Evolutionary conservation across 805 yeast genomes (phyloP).

Genomic region (Wickerhamia fluorescens): DNA sequence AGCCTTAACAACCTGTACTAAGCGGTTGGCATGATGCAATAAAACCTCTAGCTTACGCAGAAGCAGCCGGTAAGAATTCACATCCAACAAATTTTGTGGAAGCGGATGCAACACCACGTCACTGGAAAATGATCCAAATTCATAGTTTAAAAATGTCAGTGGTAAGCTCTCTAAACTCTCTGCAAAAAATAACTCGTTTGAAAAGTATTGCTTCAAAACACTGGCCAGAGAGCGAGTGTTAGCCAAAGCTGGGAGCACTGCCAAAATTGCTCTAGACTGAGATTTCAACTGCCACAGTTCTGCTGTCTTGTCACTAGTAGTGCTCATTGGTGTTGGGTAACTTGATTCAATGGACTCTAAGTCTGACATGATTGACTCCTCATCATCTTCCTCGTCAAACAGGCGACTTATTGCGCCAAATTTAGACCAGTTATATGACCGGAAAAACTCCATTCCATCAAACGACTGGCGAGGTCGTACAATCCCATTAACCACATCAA

Average conservation of each 20-base stretch:
- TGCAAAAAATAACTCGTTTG: constrained; percentile 10
- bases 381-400: constrained; percentile 1
- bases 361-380: constrained; percentile 2
- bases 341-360: too few relatives aligned
- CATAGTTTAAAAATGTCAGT: constrained; percentile 7
- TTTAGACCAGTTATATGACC: too few relatives aligned
- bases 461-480: too few relatives aligned
- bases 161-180: constrained; percentile 6
- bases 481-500: too few relatives aligned
- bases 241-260: constrained; percentile 5
- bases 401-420: too few relatives aligned
- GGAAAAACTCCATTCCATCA: too few relatives aligned
- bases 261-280: constrained; percentile 2
- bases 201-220: constrained; percentile 6
- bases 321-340: too few relatives aligned
- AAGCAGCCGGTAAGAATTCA: constrained; percentile 1
- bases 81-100: constrained; percentile 1
- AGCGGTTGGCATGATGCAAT: constrained; percentile 2
- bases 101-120: constrained; percentile 4
- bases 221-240: constrained; percentile 1
- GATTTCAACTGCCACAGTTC: not conserved
- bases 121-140: constrained; percentile 4
- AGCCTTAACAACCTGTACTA: constrained; percentile 3
- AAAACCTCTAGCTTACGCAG: constrained; percentile 5
- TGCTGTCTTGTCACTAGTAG: constrained; percentile 1